phyloP scores from a whole-genome alignment of 768 basidiomycete genomes.

The Phylloporus scabripes region DNA sequence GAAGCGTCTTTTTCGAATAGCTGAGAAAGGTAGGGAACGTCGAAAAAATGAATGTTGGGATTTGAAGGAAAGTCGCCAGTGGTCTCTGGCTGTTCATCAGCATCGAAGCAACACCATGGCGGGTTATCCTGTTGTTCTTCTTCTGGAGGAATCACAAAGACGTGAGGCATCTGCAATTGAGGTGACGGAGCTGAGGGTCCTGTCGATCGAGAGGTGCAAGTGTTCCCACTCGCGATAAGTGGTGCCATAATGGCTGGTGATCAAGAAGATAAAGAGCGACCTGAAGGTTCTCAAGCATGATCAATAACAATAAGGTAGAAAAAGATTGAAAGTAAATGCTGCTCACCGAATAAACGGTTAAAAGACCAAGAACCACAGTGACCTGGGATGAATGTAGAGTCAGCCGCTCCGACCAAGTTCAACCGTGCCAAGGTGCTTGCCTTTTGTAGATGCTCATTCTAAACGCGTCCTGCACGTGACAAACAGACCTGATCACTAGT shows the following conservation, averaged over 20 bases:
- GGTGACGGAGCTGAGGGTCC: conserved; percentile 1
- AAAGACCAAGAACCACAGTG: conserved; percentile 3
- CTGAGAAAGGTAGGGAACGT: conserved; percentile 27
- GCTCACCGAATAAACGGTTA: conserved; percentile 12
- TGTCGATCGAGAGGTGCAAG: conserved; percentile 14
- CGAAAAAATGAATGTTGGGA: conserved; percentile 31
- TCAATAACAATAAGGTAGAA: background rate
- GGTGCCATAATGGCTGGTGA: conserved; percentile 10
- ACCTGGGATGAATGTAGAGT: background rate
- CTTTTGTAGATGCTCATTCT: conserved; percentile 16
- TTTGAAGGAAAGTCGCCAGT: conserved; percentile 10
- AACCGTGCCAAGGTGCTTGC: conserved; percentile 16
- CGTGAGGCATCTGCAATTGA: conserved; percentile 37
- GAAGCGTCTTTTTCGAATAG: conserved; percentile 5
- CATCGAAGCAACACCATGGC: conserved; percentile 55
- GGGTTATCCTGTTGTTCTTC: conserved; percentile 46
- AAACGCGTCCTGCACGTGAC: conserved; percentile 15
- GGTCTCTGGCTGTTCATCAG: conserved; percentile 31
- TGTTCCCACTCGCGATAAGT: conserved; percentile 8
- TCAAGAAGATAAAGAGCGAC: conserved; percentile 14
- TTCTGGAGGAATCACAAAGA: conserved; percentile 54
- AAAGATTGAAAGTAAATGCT: background rate
- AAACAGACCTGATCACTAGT: no score
- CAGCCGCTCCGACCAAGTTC: conserved; percentile 15
- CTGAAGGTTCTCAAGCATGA: conserved; percentile 3